Evolutionary conservation across 768 basidiomycete species (phyloP).

Genomic region (Amanita brunnescens): DNA sequence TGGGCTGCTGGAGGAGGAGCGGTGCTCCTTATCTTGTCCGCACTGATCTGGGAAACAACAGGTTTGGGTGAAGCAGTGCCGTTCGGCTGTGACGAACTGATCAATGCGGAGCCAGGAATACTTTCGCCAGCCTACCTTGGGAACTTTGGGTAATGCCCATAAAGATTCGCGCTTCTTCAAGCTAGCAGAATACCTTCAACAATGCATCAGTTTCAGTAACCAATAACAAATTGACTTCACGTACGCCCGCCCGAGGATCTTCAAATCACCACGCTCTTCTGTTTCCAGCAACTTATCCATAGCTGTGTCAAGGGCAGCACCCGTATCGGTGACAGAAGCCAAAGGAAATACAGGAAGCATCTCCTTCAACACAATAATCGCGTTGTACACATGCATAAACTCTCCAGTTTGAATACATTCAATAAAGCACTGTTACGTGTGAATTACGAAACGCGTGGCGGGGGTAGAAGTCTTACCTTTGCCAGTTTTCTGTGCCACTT

Average conservation of each 20-base stretch:
- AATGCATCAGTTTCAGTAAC: background rate
- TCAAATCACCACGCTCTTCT: slow-evolving; percentile 79
- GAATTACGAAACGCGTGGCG: background rate
- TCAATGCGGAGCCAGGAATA: background rate
- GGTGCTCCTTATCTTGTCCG: slow-evolving; percentile 5
- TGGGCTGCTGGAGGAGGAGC: background rate
- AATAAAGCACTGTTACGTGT: slow-evolving; percentile 50
- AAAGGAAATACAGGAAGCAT: slow-evolving; percentile 85
- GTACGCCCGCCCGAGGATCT: slow-evolving; percentile 71
- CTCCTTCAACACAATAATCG: slow-evolving; percentile 90
- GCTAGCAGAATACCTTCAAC: slow-evolving; percentile 57
- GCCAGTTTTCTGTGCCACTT: slow-evolving; percentile 83
- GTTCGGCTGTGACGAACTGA: slow-evolving; percentile 15
- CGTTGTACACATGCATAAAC: slow-evolving; percentile 97
- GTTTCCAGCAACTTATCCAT: slow-evolving; percentile 61
- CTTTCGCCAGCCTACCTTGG: slow-evolving; percentile 17
- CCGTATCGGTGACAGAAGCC: slow-evolving; percentile 47
- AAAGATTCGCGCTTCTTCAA: slow-evolving; percentile 64
- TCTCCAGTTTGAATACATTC: slow-evolving; percentile 81
- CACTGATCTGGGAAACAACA: slow-evolving; percentile 15
- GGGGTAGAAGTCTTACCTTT: slow-evolving; percentile 34
- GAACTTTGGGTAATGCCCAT: slow-evolving; percentile 32
- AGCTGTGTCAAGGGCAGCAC: slow-evolving; percentile 44
- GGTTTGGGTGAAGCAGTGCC: slow-evolving; percentile 25
- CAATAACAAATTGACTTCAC: slow-evolving; percentile 17